Evolutionary conservation across 2,329 filamentous ascomycete species (phyloP).

Genomic region (Aspergillus sojae): DNA sequence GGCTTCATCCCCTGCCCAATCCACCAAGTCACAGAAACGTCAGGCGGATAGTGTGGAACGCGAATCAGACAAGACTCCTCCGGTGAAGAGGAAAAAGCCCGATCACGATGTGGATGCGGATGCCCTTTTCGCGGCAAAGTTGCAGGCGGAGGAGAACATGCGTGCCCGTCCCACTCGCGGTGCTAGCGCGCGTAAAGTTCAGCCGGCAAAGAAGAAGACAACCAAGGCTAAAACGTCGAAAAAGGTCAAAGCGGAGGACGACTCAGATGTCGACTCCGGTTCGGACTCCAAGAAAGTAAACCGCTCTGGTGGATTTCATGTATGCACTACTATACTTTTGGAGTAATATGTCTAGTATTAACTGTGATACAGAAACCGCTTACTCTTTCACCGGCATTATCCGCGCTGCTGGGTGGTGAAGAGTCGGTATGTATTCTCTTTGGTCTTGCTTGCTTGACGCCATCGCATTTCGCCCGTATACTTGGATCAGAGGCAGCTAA

Average conservation of each 20-base stretch:
- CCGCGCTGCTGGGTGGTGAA: conserved; percentile 48
- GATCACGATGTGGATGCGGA: conserved; percentile 75
- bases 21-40: conserved; percentile 44
- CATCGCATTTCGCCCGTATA: background rate
- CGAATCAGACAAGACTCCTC: conserved; percentile 38
- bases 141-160: conserved; percentile 91
- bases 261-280: conserved; percentile 73
- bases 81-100: conserved; percentile 63
- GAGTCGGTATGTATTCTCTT: conserved; percentile 38
- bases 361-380: conserved; percentile 45
- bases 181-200: conserved; percentile 62
- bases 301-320: conserved; percentile 88
- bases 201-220: conserved; percentile 66
- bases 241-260: conserved; percentile 75
- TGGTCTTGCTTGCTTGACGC: background rate
- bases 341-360: background rate
- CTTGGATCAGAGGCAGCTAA: conserved; percentile 21
- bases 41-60: conserved; percentile 45
- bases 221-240: conserved; percentile 57
- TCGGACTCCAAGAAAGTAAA: conserved; percentile 64
- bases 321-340: conserved; percentile 34
- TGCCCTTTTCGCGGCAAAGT: conserved; percentile 79
- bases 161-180: conserved; percentile 75
- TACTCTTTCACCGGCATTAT: conserved; percentile 48
- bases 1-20: conserved; percentile 35